Percentiles rank a stretch among this genome's conserved stretches.
Evolutionary conservation across 2,329 filamentous ascomycete species (phyloP).

Genomic region (Phoma sp.): DNA sequence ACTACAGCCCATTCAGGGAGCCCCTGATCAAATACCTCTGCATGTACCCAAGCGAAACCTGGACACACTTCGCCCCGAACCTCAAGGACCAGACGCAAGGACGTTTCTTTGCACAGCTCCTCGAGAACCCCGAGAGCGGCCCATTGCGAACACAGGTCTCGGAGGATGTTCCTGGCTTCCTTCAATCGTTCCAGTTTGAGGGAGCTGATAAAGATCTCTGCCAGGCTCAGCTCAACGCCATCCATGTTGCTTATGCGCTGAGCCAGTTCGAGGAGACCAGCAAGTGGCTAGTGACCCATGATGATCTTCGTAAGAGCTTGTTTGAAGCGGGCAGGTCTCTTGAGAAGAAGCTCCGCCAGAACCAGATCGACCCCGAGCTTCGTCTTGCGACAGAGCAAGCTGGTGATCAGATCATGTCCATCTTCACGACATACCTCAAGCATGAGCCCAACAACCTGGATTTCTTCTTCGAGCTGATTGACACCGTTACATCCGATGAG

Average conservation of each 20-base stretch:
- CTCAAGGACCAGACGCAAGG: conserved; percentile 88
- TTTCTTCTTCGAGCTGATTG: conserved; percentile 82
- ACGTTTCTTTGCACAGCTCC: conserved; percentile 86
- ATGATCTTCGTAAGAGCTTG: conserved; percentile 65
- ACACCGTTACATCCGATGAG: conserved; percentile 82
- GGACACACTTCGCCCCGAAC: conserved; percentile 78
- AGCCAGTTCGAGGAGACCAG: conserved; percentile 70
- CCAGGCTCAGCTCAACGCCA: conserved; percentile 82
- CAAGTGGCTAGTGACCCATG: conserved; percentile 69
- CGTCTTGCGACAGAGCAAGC: conserved; percentile 89
- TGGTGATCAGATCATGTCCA: conserved; percentile 83
- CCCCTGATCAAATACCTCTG: conserved; percentile 94
- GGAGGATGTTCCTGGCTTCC: conserved; percentile 74
- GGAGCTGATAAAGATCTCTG: conserved; percentile 71
- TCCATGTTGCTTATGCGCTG: conserved; percentile 84
- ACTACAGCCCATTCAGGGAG: conserved; percentile 88
- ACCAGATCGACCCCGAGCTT: conserved; percentile 73
- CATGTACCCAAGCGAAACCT: conserved; percentile 87
- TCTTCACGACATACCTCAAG: conserved; percentile 82
- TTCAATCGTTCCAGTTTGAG: conserved; percentile 71
- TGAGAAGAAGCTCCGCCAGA: conserved; percentile 74
- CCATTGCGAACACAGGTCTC: conserved; percentile 77
- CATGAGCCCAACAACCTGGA: conserved; percentile 80
- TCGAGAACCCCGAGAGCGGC: conserved; percentile 76
- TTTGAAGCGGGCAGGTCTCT: conserved; percentile 76